Evolutionary conservation across 108 stramenopile species (phyloP), one percentile per base, ranked within the genome.

Genomic region (Epithemia pelagica): DNA sequence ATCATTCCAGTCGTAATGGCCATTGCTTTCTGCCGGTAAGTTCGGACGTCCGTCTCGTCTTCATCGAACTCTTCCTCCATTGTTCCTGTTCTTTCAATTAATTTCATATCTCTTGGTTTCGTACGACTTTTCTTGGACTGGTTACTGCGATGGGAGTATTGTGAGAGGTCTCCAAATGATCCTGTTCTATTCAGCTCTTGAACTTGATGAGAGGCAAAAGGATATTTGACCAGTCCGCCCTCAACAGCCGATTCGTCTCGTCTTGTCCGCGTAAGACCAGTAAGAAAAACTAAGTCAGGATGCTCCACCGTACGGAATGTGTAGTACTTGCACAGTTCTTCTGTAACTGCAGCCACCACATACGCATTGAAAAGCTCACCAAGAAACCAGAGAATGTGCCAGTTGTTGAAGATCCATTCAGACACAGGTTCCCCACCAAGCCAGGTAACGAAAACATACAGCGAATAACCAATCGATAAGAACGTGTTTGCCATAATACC

Each of bases 1-100:
- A 93, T 90, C 92, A 93, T 93, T 8, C 83, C 89, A 23, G 86
- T 93, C 15, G 92, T 93, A n/a, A 93, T 78, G 28, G 92, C 92
- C 19, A 86, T 84, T n/a, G 89, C 92, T 71, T 79, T 84, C 69
- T 93, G 92, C 52, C 86, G 77, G 58, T 83, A 65, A 3, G 89
- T 82, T 62, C 92, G 73, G 30, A 90, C 70, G 46, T 92, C 91
- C 0, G 71, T 66, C 53, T 89, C 86, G 10, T 84, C 90, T 8
- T 89, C 85, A 10, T 77, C 58, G 52, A 75, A 78, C 22, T 76
- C 78, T 0, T 74, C 72, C 15, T 79, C 78, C 24, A 59, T 62
- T 22, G 32, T 29, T 1, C 71, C 33, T 28, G 71, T 65, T 19
- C 25, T 22, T 29, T 33, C 55, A 32, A 64, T 51, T 37, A 59